Evolutionary conservation across 108 stramenopile species (phyloP), one percentile per base, ranked within the genome.

Genomic region (Fragilariopsis cylindrus): DNA sequence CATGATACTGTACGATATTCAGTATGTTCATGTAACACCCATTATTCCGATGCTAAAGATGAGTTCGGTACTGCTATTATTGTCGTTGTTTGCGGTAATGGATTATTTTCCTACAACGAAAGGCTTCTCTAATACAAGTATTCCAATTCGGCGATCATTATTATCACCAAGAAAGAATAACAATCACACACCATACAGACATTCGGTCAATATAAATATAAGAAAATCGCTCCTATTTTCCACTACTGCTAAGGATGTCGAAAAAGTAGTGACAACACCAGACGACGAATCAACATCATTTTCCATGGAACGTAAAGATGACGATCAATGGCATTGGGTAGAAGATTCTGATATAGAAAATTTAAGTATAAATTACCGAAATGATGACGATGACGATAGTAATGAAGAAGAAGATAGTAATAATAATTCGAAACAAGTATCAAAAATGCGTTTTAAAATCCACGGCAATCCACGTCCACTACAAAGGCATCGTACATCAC

Each of bases 381-480:
- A 63, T 9, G 41, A 60, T 30, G 30, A 30, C 30, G 21, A 60
- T 18, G 21, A 18, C 16, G 41, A 60, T 11, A 40, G 5, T 11
- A 16, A 42, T 43, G 11, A 43, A 15, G 15, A 11, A 72, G 65
- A 57, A 81, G 49, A 48, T 30, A 62, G 48, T 12, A 40, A 39
- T 13, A 44, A 62, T 39, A 48, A 7, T 44, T 9, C 72, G 43
- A 21, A 50, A 56, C 2, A 48, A 60, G 43, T 60, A 1, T 49
- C 63, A 7, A 41, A 53, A 15, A 4, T 85, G n/a, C 71, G 69
- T 53, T 91, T 88, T 62, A 84, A 79, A 50, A 74, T 95, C 6
- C 67, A 87, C 39, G 94, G 94, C 2, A 88, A 91, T 47, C 94
- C 94, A n/a, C 78, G 79, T n/a, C 89, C 90, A 40, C 77, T 96